phyloP scores from a whole-genome alignment of 768 basidiomycete genomes.

The Lyophyllum semitale region DNA sequence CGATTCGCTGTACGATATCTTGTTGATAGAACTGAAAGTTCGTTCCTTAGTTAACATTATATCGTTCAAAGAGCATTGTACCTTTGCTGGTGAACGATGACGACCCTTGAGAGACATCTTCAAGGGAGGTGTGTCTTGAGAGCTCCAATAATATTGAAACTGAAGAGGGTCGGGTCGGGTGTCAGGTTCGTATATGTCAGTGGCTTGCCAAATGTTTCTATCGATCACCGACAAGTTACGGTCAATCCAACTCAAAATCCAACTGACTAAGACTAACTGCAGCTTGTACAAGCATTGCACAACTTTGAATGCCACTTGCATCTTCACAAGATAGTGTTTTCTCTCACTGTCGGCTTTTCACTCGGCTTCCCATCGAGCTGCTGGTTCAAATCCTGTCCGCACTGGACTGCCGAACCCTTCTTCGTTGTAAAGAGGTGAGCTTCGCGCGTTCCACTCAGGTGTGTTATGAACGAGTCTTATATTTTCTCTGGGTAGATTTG shows the following conservation, averaged over 20 bases:
- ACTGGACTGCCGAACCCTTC: constrained; percentile 19
- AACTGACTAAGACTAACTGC: too few relatives aligned
- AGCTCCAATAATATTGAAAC: background rate
- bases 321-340: background rate
- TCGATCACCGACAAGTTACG: background rate
- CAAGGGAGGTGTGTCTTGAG: background rate
- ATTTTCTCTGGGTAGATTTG: constrained; percentile 28
- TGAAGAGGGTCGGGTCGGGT: too few relatives aligned
- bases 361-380: constrained; percentile 17
- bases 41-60: background rate
- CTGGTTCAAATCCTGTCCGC: constrained; percentile 10
- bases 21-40: constrained; percentile 60
- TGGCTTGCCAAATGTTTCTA: too few relatives aligned
- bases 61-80: constrained; percentile 1
- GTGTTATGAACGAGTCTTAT: background rate
- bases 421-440: constrained; percentile 29
- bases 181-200: too few relatives aligned
- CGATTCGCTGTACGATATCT: constrained; percentile 59
- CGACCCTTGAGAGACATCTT: constrained; percentile 15
- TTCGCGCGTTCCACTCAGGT: too few relatives aligned
- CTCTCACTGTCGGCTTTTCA: constrained; percentile 2
- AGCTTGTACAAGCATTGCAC: background rate
- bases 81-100: constrained; percentile 19
- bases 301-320: background rate
- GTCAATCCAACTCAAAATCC: too few relatives aligned